These are phyloP conservation scores for Ilex aquifolium DNA, from an alignment of 257 asterid species.

Conservation along the genomic window DNA sequence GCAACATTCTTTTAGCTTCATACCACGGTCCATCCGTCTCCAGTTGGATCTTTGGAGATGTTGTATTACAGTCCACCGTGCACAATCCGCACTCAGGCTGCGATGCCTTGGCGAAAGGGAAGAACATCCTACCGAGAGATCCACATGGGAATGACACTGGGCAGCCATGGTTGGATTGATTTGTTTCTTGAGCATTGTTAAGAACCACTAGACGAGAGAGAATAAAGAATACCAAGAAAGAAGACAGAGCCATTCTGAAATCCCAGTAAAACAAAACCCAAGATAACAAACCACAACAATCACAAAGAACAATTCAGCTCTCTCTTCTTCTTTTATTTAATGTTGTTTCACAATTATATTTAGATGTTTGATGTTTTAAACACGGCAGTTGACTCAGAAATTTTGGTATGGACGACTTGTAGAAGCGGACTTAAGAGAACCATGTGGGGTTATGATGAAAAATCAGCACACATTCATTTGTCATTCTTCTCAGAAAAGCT, in stretches of 20 bases:
- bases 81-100: neutral
- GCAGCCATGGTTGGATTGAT: no score
- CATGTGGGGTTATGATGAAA: no score
- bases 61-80: neutral
- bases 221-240: neutral
- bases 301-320: neutral
- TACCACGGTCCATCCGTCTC: neutral
- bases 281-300: no score
- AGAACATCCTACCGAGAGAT: no score
- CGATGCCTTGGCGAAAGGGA: neutral
- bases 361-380: neutral
- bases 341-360: neutral
- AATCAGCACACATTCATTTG: no score
- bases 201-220: neutral
- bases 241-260: no score
- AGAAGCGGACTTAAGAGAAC: no score
- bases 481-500: no score
- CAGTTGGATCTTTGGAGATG: neutral
- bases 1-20: no score
- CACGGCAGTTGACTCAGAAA: conserved; percentile 18
- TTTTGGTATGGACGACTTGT: neutral
- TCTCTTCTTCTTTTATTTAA: neutral
- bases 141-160: no score
- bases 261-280: no score
- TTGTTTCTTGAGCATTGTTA: neutral